These are phyloP conservation scores for Hansenula sp. DNA, from an alignment of 1,139 yeast species.

Conservation along the genomic window DNA sequence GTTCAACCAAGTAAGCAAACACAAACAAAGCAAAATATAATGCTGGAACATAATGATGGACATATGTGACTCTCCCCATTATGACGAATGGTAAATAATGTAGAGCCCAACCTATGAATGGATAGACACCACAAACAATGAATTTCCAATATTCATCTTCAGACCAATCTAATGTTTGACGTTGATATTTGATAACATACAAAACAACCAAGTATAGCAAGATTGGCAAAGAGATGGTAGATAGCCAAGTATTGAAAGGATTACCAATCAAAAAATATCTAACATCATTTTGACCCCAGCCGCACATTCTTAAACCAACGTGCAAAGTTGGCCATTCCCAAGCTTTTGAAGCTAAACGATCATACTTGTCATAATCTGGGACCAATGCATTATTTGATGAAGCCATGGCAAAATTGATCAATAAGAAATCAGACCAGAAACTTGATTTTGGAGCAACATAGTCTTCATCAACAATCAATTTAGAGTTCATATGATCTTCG, in stretches of 20 bases:
- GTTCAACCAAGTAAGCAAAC: slow-evolving; percentile 56
- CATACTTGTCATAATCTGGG: slow-evolving; percentile 69
- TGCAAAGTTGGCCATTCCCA: slow-evolving; percentile 79
- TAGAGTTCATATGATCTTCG: slow-evolving; percentile 58
- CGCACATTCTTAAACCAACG: slow-evolving; percentile 66
- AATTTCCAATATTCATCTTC: slow-evolving; percentile 27
- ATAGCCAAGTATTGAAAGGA: slow-evolving; percentile 63
- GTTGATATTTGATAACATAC: slow-evolving; percentile 55
- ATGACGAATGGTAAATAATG: slow-evolving; percentile 70
- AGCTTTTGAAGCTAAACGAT: slow-evolving; percentile 62
- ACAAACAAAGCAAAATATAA: slow-evolving; percentile 71
- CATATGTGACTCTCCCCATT: slow-evolving; percentile 82
- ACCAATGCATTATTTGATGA: slow-evolving; percentile 72
- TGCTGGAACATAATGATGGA: slow-evolving; percentile 81
- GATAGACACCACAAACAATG: slow-evolving; percentile 53
- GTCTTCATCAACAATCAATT: slow-evolving; percentile 35
- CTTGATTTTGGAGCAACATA: slow-evolving; percentile 63
- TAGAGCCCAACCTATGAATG: slow-evolving; percentile 68
- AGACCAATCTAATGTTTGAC: slow-evolving; percentile 39
- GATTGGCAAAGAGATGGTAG: slow-evolving; percentile 34
- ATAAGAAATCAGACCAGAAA: slow-evolving; percentile 68
- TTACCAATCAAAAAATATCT: slow-evolving; percentile 66
- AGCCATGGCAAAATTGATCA: slow-evolving; percentile 73
- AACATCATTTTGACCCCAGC: slow-evolving; percentile 47
- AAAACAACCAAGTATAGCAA: slow-evolving; percentile 33